These are phyloP conservation scores for Annulohypoxylon moriforme DNA, from an alignment of 495 filamentous ascomycete genomes.

Conservation along the genomic window DNA sequence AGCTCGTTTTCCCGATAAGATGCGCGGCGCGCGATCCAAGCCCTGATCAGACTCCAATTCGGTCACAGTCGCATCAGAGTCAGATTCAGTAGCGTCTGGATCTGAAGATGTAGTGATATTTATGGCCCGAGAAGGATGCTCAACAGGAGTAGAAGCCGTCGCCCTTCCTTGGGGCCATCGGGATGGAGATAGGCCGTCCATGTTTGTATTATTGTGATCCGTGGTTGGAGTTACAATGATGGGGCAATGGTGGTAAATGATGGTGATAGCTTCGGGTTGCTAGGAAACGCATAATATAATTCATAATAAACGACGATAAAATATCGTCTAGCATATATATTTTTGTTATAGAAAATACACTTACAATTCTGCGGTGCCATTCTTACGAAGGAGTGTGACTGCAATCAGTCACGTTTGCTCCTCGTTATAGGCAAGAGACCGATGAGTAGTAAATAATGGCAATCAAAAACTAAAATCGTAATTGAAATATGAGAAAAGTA, in stretches of 20 bases:
- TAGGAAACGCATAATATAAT: neutral
- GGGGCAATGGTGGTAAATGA: neutral
- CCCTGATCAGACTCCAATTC: neutral
- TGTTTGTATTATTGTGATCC: neutral
- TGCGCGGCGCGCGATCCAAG: conserved; percentile 6
- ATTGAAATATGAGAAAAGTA: neutral
- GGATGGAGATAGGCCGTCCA: conserved; percentile 1
- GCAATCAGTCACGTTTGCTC: conserved; percentile 17
- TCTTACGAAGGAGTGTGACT: conserved; percentile 15
- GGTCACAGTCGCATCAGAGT: neutral
- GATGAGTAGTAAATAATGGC: neutral
- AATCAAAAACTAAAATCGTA: neutral
- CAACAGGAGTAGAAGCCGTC: neutral
- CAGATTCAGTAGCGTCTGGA: neutral
- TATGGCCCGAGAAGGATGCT: neutral
- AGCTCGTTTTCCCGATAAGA: conserved; percentile 3
- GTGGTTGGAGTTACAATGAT: neutral
- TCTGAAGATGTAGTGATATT: neutral
- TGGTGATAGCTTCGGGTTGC: neutral
- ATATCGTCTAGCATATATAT: neutral
- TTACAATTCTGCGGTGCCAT: conserved; percentile 50
- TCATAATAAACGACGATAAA: neutral
- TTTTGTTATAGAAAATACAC: conserved; percentile 14
- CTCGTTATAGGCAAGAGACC: neutral
- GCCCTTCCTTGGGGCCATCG: neutral